A percentile compares a stretch with the other conserved stretches of the same genome.
These are phyloP conservation scores for Acacia acuminata DNA, from an alignment of 306 rosid genomes.

Conservation along the genomic window DNA sequence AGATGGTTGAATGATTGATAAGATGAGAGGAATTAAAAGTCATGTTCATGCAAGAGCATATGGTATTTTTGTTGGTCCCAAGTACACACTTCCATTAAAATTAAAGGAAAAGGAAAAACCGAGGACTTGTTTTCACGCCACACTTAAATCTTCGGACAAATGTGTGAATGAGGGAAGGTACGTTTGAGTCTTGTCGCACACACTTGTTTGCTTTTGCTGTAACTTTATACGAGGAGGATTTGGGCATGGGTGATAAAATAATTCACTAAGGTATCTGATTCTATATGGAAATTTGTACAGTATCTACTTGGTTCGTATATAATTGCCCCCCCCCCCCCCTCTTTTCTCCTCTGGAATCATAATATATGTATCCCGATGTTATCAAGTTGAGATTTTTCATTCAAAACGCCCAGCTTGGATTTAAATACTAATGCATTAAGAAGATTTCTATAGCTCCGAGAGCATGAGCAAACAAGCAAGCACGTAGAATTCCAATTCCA, in stretches of 20 bases:
- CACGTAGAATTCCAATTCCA: too few relatives aligned
- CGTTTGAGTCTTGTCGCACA: slow-evolving; percentile 15
- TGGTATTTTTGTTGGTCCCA: slow-evolving; percentile 52
- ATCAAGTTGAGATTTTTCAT: not conserved
- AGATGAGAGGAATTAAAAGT: slow-evolving; percentile 42
- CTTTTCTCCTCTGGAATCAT: slow-evolving; percentile 7
- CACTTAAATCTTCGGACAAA: slow-evolving; percentile 28
- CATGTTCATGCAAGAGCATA: slow-evolving; percentile 20
- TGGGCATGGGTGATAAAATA: slow-evolving; percentile 32
- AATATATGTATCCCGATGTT: not conserved
- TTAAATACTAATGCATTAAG: not conserved
- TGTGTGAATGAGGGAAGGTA: not conserved
- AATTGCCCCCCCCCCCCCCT: slow-evolving; percentile 9
- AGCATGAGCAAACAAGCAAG: not conserved
- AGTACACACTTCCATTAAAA: slow-evolving; percentile 24
- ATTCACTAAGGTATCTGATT: slow-evolving; percentile 57
- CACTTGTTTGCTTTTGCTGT: not conserved
- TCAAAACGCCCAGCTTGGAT: not conserved
- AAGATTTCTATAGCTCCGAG: not conserved
- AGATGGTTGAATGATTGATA: slow-evolving; percentile 35
- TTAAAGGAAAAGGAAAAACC: not conserved
- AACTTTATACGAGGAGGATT: slow-evolving; percentile 38
- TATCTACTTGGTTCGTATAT: slow-evolving; percentile 4
- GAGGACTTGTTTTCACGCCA: slow-evolving; percentile 41
- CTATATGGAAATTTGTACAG: slow-evolving; percentile 26